Percentiles rank a stretch among this genome's conserved stretches.
Conservation (phyloP, 257 asterid species). For the Catharanthus roseus region DNA sequence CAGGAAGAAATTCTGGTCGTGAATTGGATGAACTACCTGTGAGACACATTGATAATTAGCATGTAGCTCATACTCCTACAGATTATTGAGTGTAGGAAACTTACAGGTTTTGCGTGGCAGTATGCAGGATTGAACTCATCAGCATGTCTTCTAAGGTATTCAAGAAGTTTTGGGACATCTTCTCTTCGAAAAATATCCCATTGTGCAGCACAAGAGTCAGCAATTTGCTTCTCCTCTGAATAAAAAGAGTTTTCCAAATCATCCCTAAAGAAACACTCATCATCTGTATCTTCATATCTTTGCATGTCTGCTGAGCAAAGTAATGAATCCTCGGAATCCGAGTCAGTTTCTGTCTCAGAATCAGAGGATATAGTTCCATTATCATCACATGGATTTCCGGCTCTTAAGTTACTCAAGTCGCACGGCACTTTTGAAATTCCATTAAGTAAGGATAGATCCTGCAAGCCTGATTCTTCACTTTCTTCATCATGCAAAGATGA, state of each 20-base stretch:
- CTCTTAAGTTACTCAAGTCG: conserved; percentile 37
- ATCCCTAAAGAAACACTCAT: conserved; percentile 47
- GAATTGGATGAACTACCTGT: conserved; percentile 84
- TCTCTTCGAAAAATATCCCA: conserved; percentile 88
- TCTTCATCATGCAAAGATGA: conserved; percentile 67
- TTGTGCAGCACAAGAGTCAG: conserved; percentile 65
- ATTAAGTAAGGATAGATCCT: conserved; percentile 39
- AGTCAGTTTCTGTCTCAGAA: conserved; percentile 40
- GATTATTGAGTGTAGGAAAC: conserved; percentile 11
- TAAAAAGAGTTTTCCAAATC: conserved; percentile 45
- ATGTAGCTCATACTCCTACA: conserved; percentile 7
- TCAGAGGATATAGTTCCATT: conserved; percentile 44
- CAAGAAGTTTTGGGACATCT: conserved; percentile 84
- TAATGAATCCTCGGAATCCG: conserved; percentile 60
- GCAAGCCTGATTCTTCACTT: conserved; percentile 72
- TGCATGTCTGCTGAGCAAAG: conserved; percentile 65
- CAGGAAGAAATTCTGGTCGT: conserved; percentile 70
- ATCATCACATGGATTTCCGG: conserved; percentile 27
- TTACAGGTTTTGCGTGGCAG: conserved; percentile 53
- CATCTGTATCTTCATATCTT: conserved; percentile 56
- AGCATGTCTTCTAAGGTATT: conserved; percentile 67
- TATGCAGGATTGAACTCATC: conserved; percentile 50
- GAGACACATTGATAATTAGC: conserved; percentile 12
- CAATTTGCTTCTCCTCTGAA: conserved; percentile 36
- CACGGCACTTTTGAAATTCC: conserved; percentile 53